Evolutionary conservation across 805 yeast genomes (phyloP).

Genomic region (Komagataella kurtzmanii): DNA sequence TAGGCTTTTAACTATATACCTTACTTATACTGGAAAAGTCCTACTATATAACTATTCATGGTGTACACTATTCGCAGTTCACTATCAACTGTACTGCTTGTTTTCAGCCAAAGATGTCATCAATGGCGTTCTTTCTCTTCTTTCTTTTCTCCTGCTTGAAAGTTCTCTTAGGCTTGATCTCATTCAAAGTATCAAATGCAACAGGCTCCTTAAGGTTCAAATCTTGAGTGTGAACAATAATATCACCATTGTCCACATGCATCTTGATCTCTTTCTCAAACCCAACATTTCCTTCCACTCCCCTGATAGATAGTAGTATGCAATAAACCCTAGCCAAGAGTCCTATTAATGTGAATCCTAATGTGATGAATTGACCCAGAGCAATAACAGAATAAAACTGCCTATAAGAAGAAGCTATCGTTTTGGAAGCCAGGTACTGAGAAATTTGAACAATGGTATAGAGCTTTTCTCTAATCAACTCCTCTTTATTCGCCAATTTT

Average conservation of each 20-base stretch:
- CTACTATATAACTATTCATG: background rate
- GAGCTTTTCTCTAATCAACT: constrained; percentile 1
- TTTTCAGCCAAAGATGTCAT: constrained; percentile 54
- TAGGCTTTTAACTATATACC: background rate
- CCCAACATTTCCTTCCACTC: constrained; percentile 4
- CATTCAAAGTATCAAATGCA: background rate
- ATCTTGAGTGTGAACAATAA: constrained; percentile 2
- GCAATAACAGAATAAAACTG: constrained; percentile 57
- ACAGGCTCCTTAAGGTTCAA: constrained; percentile 4
- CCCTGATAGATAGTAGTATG: constrained; percentile 10
- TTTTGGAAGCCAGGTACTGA: constrained; percentile 18
- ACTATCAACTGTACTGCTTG: background rate
- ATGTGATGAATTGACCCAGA: constrained; percentile 61
- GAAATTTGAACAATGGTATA: constrained; percentile 3
- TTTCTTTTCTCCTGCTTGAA: constrained; percentile 25
- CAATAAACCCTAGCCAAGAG: constrained; percentile 29
- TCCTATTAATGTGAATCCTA: constrained; percentile 63
- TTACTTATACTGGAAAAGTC: background rate
- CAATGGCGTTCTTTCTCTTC: constrained; percentile 45
- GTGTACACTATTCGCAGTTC: no score
- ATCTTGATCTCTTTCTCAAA: constrained; percentile 7
- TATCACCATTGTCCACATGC: constrained; percentile 5
- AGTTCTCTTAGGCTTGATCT: constrained; percentile 7
- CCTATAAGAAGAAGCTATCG: constrained; percentile 36
- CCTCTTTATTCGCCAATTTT: constrained; percentile 3